phyloP scores from a whole-genome alignment of 257 asterid genomes.

The Coffea canephora region DNA sequence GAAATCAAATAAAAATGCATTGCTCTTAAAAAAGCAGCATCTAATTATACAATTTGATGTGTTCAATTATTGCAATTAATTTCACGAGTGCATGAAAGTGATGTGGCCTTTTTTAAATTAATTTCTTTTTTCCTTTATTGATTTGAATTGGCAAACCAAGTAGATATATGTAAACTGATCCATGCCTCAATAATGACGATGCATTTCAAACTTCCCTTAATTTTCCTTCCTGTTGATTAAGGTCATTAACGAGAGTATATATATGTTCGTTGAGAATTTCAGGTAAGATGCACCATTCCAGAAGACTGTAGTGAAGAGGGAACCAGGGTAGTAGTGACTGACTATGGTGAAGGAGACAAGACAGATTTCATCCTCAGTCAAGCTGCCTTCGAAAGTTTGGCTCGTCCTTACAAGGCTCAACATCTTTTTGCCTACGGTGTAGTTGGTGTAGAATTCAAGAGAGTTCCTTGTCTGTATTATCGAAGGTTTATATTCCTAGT shows the following conservation, averaged over 20 bases:
- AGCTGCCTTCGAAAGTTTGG: slow-evolving; percentile 57
- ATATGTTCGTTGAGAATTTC: neutral
- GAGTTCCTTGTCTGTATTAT: slow-evolving; percentile 49
- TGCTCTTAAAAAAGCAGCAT: too few species aligned
- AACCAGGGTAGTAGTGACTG: slow-evolving; percentile 57
- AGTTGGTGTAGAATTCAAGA: slow-evolving; percentile 47
- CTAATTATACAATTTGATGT: too few species aligned
- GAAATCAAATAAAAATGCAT: neutral
- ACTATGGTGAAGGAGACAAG: slow-evolving; percentile 56
- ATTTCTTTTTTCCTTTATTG: too few species aligned
- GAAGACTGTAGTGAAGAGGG: slow-evolving; percentile 62
- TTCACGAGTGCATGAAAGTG: too few species aligned
- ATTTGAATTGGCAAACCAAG: too few species aligned
- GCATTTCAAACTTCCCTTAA: too few species aligned
- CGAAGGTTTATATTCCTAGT: slow-evolving; percentile 48
- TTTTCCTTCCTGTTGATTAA: too few species aligned
- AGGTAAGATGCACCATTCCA: slow-evolving; percentile 70
- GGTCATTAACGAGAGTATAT: neutral
- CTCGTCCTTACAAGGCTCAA: slow-evolving; percentile 44
- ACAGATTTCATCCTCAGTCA: slow-evolving; percentile 66
- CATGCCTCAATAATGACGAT: too few species aligned
- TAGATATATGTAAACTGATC: too few species aligned
- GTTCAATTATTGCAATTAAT: too few species aligned
- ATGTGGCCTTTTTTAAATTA: too few species aligned
- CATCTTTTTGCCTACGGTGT: slow-evolving; percentile 56